A percentile compares a stretch with the other conserved stretches of the same genome.
Conservation (phyloP, 1,284 basidiomycete species). For the Ceratobasidium sp. region DNA sequence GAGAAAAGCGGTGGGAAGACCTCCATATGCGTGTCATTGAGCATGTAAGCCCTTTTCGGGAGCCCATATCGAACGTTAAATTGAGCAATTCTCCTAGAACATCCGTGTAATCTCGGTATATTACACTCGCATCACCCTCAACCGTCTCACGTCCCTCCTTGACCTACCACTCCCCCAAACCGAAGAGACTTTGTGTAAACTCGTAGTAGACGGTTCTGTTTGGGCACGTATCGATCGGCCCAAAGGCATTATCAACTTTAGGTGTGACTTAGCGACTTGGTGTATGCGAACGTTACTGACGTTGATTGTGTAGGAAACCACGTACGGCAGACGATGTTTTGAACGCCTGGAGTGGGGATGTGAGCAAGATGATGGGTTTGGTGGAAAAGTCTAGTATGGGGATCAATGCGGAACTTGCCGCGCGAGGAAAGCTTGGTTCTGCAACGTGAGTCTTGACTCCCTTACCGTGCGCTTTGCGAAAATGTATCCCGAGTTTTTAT, state of each 20-base stretch:
- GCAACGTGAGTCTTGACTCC: neutral
- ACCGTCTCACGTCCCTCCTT: constrained; percentile 86
- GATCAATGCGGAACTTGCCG: constrained; percentile 86
- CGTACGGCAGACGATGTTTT: constrained; percentile 88
- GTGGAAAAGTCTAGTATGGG: constrained; percentile 93
- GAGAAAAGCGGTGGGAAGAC: constrained; percentile 89
- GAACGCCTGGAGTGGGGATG: constrained; percentile 97
- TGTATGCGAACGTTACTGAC: neutral
- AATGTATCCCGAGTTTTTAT: constrained; percentile 1
- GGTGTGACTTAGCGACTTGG: constrained; percentile 50
- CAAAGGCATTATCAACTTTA: constrained; percentile 89
- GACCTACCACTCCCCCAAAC: constrained; percentile 87
- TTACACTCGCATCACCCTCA: constrained; percentile 92
- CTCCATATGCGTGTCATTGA: constrained; percentile 97
- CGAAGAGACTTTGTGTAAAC: constrained; percentile 87
- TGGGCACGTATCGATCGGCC: constrained; percentile 97
- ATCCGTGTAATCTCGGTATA: constrained; percentile 95
- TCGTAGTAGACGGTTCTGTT: constrained; percentile 92
- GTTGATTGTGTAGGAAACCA: constrained; percentile 59
- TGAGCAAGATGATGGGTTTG: constrained; percentile 85
- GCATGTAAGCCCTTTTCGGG: constrained; percentile 72
- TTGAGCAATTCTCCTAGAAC: constrained; percentile 69
- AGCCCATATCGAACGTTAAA: constrained; percentile 10
- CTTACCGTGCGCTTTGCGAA: neutral
- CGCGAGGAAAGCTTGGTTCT: constrained; percentile 67